Percentiles rank a stretch among this genome's conserved stretches.
These are phyloP conservation scores for Hyphopichia burtonii DNA, from an alignment of 1,139 yeast species.

Conservation along the genomic window DNA sequence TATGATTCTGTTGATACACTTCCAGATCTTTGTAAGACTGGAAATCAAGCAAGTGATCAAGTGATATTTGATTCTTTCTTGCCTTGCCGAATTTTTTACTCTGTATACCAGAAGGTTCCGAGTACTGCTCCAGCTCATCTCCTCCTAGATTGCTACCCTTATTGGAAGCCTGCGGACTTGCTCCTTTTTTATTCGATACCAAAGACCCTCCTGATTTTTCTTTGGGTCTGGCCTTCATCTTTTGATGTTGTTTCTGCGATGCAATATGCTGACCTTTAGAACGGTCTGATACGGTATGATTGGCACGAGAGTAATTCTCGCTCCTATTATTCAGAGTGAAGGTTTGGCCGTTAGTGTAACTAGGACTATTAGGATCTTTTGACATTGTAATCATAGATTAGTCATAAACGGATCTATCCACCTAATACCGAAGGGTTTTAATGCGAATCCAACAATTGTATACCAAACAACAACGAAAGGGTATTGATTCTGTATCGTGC, in stretches of 20 bases:
- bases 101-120: constrained; percentile 1
- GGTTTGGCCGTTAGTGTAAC: neutral
- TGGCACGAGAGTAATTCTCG: neutral
- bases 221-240: neutral
- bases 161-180: neutral
- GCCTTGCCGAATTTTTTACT: constrained; percentile 20
- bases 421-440: neutral
- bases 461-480: too few relatives aligned
- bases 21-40: constrained; percentile 53
- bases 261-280: neutral
- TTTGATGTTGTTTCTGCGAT: constrained; percentile 2
- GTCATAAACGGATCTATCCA: too few relatives aligned
- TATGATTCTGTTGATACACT: constrained; percentile 30
- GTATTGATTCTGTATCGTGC: too few relatives aligned
- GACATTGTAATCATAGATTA: neutral
- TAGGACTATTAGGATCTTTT: neutral
- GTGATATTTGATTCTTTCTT: constrained; percentile 56
- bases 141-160: neutral
- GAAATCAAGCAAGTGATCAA: constrained; percentile 64
- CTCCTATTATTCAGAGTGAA: neutral
- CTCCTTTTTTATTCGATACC: neutral
- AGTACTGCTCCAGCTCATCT: neutral
- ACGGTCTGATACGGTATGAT: neutral
- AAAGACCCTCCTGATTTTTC: neutral
- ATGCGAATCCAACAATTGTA: too few relatives aligned